Conservation (phyloP, 495 filamentous ascomycete species). For the Parachaetomium inaequale region DNA sequence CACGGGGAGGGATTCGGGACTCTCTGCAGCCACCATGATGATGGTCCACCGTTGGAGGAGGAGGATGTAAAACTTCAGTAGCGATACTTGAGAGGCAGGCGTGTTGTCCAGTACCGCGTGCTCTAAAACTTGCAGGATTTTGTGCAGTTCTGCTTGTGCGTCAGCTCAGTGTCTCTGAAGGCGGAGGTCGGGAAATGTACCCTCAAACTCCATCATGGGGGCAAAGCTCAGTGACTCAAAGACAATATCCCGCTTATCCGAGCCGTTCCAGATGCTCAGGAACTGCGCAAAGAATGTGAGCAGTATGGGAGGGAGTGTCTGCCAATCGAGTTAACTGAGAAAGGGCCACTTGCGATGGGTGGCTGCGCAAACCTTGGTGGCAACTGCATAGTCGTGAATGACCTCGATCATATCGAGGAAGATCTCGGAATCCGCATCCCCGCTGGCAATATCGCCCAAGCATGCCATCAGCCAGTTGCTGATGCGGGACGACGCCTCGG, state of each 20-base stretch:
- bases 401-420: constrained; percentile 55
- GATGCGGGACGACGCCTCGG: constrained; percentile 52
- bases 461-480: constrained; percentile 64
- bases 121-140: constrained; percentile 58
- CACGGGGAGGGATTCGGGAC: constrained; percentile 26
- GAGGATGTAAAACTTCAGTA: constrained; percentile 68
- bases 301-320: constrained; percentile 61
- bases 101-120: constrained; percentile 51
- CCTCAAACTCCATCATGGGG: constrained; percentile 57
- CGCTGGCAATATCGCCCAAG: constrained; percentile 54
- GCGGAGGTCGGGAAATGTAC: constrained; percentile 30
- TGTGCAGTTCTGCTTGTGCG: constrained; percentile 46
- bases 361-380: constrained; percentile 56
- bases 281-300: constrained; percentile 61
- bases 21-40: constrained; percentile 32
- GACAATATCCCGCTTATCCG: constrained; percentile 54
- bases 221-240: constrained; percentile 63
- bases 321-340: constrained; percentile 12
- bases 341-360: too few relatives aligned
- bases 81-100: constrained; percentile 45
- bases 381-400: constrained; percentile 56
- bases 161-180: constrained; percentile 1
- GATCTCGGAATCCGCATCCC: constrained; percentile 47
- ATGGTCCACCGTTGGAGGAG: constrained; percentile 68
- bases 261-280: constrained; percentile 66